A percentile compares a stretch with the other conserved stretches of the same genome.
phyloP scores from a whole-genome alignment of 192 early-diverging fungal species.

The Bifiguratus adelaidae region DNA sequence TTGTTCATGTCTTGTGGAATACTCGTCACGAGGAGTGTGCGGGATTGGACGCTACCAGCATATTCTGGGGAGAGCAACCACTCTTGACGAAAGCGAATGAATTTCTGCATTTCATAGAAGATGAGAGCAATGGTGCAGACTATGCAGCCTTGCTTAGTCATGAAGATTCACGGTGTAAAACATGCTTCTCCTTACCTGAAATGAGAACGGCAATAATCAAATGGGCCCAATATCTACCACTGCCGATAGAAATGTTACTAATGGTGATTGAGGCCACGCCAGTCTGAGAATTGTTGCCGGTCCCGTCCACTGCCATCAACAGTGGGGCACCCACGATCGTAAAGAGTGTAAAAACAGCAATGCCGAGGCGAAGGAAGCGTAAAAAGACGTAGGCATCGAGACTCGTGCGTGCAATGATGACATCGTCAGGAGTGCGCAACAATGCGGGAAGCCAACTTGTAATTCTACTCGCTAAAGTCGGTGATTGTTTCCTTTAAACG shows the following conservation, averaged over 20 bases:
- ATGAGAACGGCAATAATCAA: constrained; percentile 40
- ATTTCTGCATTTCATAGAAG: constrained; percentile 44
- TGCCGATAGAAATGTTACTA: constrained; percentile 49
- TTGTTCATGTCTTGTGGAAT: constrained; percentile 52
- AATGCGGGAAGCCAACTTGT: constrained; percentile 49
- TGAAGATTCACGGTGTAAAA: not conserved
- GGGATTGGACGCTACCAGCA: constrained; percentile 27
- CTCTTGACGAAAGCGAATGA: constrained; percentile 49
- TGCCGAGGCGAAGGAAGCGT: constrained; percentile 54
- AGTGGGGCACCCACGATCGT: constrained; percentile 40
- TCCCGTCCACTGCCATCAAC: constrained; percentile 62
- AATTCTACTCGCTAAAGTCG: constrained; percentile 31
- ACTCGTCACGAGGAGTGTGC: constrained; percentile 59
- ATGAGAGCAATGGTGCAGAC: constrained; percentile 33
- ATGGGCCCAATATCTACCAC: constrained; percentile 59
- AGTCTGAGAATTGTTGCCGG: constrained; percentile 21
- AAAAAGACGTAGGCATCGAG: constrained; percentile 77
- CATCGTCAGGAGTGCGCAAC: constrained; percentile 38
- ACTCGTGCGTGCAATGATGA: constrained; percentile 42
- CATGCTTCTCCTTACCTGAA: constrained; percentile 26
- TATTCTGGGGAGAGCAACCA: constrained; percentile 45
- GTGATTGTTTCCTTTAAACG: constrained; percentile 32
- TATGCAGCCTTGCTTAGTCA: not conserved
- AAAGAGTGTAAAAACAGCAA: constrained; percentile 50
- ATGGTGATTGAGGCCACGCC: constrained; percentile 58